These are phyloP conservation scores for Krasilnikovozyma curviuscula DNA, from an alignment of 768 basidiomycete genomes.

Conservation along the genomic window DNA sequence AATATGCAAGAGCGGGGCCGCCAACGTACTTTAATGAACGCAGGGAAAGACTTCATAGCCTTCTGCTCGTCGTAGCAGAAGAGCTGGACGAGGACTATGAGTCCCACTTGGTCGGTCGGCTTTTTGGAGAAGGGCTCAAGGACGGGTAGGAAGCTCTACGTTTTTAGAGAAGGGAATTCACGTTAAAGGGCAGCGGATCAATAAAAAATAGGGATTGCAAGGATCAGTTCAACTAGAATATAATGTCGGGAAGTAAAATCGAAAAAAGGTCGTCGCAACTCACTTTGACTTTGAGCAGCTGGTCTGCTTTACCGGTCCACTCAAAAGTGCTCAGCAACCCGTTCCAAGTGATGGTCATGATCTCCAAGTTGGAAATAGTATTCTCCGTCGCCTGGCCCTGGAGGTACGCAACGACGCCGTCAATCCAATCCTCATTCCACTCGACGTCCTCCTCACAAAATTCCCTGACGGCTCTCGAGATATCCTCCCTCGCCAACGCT, in stretches of 20 bases:
- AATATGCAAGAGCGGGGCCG: neutral
- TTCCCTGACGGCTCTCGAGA: slow-evolving; percentile 48
- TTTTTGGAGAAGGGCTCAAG: slow-evolving; percentile 77
- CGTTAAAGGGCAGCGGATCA: too few species aligned
- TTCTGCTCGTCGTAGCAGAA: slow-evolving; percentile 94
- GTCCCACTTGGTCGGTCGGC: slow-evolving; percentile 74
- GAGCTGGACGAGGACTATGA: slow-evolving; percentile 62
- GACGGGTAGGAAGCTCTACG: slow-evolving; percentile 66
- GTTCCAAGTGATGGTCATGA: slow-evolving; percentile 78
- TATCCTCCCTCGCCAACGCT: slow-evolving; percentile 56
- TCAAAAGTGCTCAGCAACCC: slow-evolving; percentile 74
- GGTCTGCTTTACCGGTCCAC: slow-evolving; percentile 74
- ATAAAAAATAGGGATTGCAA: neutral
- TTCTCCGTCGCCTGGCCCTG: slow-evolving; percentile 51
- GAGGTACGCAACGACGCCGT: slow-evolving; percentile 55
- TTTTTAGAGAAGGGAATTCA: too few species aligned
- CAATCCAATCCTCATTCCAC: slow-evolving; percentile 28
- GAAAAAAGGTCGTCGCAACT: neutral
- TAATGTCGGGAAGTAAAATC: neutral
- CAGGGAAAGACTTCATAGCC: slow-evolving; percentile 83
- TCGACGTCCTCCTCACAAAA: slow-evolving; percentile 48
- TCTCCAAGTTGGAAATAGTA: slow-evolving; percentile 65
- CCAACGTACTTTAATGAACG: slow-evolving; percentile 62
- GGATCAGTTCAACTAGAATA: neutral
- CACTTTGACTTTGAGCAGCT: slow-evolving; percentile 33